Conservation (phyloP, 768 basidiomycete species). For the Amanita pseudoporphyria region DNA sequence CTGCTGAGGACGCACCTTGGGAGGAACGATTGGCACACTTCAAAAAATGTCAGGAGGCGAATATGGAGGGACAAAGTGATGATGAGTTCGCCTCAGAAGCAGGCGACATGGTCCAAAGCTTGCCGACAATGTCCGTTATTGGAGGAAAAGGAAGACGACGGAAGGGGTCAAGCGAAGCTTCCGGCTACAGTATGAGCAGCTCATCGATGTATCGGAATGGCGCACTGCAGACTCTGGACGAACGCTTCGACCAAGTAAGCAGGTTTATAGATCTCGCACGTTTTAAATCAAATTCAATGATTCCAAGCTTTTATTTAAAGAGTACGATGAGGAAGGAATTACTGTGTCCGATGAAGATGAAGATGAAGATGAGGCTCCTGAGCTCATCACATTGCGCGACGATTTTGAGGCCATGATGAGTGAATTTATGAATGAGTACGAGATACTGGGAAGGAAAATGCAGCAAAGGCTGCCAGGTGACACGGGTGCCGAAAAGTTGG, state of each 20-base stretch:
- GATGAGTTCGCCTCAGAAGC: constrained; percentile 56
- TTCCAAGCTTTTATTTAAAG: constrained; percentile 62
- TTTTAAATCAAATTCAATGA: not conserved
- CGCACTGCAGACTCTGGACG: constrained; percentile 80
- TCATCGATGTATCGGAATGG: constrained; percentile 93
- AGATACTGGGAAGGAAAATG: constrained; percentile 83
- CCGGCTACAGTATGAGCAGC: constrained; percentile 96
- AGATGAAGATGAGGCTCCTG: constrained; percentile 53
- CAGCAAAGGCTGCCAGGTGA: constrained; percentile 66
- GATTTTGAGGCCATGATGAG: constrained; percentile 90
- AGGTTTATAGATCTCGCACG: not conserved
- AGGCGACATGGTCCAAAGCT: constrained; percentile 70
- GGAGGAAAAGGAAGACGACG: constrained; percentile 67
- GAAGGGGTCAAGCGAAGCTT: constrained; percentile 74
- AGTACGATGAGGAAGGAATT: constrained; percentile 56
- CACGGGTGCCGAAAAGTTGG: constrained; percentile 69
- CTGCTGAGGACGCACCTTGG: constrained; percentile 43
- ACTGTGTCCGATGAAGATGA: constrained; percentile 23
- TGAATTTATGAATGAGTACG: constrained; percentile 88
- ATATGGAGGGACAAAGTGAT: constrained; percentile 28
- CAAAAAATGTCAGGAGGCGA: constrained; percentile 53
- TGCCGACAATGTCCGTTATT: constrained; percentile 68
- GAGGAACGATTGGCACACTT: constrained; percentile 75
- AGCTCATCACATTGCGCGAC: constrained; percentile 71
- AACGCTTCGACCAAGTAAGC: constrained; percentile 83